Base-by-base conservation (phyloP, 495 filamentous ascomycete species). In the Schizothecium vesticola region DNA sequence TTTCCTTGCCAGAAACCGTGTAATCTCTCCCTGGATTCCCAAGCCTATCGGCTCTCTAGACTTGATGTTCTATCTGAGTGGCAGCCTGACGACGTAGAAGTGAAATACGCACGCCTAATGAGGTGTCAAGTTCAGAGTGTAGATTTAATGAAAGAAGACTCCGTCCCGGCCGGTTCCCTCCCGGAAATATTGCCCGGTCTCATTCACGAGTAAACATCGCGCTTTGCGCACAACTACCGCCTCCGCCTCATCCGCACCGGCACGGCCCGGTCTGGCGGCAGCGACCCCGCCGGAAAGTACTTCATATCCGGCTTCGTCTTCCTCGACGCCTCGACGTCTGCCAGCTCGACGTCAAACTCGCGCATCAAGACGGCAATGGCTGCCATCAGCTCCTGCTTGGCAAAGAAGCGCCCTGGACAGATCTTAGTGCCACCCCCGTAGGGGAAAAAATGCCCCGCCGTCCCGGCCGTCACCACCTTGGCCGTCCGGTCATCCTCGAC, bases 361-460 rank as follows among this genome's bases (percentile, higher is more conserved):
- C 26, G 36, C 65, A 80, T 63, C 61, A 75, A 33, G 13, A 78
- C 60, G 8, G 80, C 80, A 6, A 83, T 70, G 26, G 77, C 76
- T 7, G 70, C 65, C 68, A 80, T 66, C 33, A 82, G 73, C 66
- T 79, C 77, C 59, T 77, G 71, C 69, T 77, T 79, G 6, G 81
- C 81, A 21, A 83, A 62, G 65, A 78, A 79, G 8, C 82, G 73
- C 1, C 82, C 82, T 1, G 81, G 79, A 61, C 82, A 84, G 21
- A 78, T 77, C 12, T 75, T 75, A 10, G 63, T 63, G 4, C 80
- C 81, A 7, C 80, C 82, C 0, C 80, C 81, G 65, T 77, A 85
- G 0, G 83, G 82, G 51, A 71, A 75, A 51, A 64, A 79, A 55
- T 72, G 67, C 9, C 68, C 70, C 23, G 70, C 65, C 31, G 73